Conservation (phyloP, 768 basidiomycete species). For the Pleurotus ostreatus region DNA sequence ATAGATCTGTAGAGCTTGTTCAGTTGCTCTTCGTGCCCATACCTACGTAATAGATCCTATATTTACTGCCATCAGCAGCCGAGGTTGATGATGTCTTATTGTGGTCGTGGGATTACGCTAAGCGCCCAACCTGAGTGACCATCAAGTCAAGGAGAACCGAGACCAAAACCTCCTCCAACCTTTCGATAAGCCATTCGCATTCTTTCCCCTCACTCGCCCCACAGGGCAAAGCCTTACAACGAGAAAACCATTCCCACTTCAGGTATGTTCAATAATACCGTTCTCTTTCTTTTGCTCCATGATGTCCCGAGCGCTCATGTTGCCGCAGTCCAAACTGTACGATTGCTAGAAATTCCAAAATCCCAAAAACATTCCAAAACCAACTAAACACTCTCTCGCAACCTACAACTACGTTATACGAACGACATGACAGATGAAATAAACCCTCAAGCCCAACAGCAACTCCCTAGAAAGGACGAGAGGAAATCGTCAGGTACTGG, state of each 20-base stretch:
- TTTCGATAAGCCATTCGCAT: conserved; percentile 41
- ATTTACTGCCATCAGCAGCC: not conserved
- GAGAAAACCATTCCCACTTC: conserved; percentile 32
- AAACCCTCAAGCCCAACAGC: conserved; percentile 48
- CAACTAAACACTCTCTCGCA: conserved; percentile 38
- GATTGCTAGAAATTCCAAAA: conserved; percentile 27
- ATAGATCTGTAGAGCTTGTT: not conserved
- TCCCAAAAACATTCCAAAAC: conserved; percentile 48
- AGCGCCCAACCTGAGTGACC: conserved; percentile 19
- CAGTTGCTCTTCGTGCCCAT: too few species aligned
- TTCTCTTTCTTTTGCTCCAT: not conserved
- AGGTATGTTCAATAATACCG: conserved; percentile 1
- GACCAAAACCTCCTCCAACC: conserved; percentile 40
- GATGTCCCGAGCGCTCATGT: conserved; percentile 1
- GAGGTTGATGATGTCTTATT: not conserved
- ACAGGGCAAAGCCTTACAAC: conserved; percentile 81
- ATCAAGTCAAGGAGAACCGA: conserved; percentile 34
- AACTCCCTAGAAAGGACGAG: conserved; percentile 64
- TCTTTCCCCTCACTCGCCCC: conserved; percentile 78
- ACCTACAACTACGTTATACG: conserved; percentile 49
- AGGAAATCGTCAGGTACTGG: conserved; percentile 54
- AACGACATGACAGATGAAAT: conserved; percentile 87
- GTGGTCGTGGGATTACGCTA: conserved; percentile 2
- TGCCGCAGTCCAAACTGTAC: conserved; percentile 25
- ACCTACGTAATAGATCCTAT: not conserved